These are phyloP conservation scores for Aspergillus heteromorphus DNA, from an alignment of 495 filamentous ascomycete genomes.

Conservation along the genomic window DNA sequence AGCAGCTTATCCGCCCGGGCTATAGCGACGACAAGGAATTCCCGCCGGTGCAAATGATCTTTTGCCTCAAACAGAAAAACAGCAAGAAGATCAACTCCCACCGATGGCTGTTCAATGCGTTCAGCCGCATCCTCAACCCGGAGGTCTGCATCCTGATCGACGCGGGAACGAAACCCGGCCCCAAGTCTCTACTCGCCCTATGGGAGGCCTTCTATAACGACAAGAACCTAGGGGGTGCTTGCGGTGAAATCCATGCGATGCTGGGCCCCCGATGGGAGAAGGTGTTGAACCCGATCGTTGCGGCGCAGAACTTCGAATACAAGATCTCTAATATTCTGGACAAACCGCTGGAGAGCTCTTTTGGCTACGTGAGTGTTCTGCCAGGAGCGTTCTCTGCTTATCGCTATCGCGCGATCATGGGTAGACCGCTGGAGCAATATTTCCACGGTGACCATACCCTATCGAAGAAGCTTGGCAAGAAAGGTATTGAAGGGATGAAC, in stretches of 20 bases:
- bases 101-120: neutral
- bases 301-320: neutral
- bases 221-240: neutral
- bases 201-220: neutral
- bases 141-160: neutral
- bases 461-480: neutral
- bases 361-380: neutral
- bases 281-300: neutral
- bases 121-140: neutral
- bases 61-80: neutral
- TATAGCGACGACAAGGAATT: neutral
- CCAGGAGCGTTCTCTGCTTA: neutral
- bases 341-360: neutral
- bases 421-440: neutral
- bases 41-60: neutral
- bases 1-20: neutral
- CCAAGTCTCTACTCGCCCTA: neutral
- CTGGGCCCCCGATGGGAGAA: neutral
- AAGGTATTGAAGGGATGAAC: neutral
- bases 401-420: neutral
- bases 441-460: neutral
- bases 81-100: neutral
- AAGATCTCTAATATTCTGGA: neutral
- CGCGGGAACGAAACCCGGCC: neutral
- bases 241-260: neutral